Evolutionary conservation across 805 yeast genomes (phyloP).

Genomic region (Debaryomyces hansenii): DNA sequence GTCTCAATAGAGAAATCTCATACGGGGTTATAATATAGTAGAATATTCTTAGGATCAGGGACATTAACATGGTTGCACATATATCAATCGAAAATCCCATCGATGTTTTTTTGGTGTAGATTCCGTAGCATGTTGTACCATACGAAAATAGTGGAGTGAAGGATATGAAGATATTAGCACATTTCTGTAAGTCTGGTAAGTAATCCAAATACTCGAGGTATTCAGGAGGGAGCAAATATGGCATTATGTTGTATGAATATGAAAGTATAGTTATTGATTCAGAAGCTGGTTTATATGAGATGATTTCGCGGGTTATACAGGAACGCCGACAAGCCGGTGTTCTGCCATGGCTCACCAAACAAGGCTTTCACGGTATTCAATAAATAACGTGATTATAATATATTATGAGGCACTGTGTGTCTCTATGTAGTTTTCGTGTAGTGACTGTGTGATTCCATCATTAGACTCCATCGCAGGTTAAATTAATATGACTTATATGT

Average conservation of each 20-base stretch:
- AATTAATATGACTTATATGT: too few species aligned
- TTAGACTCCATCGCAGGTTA: too few species aligned
- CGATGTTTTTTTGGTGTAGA: constrained; percentile 61
- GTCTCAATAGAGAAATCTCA: constrained; percentile 75
- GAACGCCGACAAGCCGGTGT: too few species aligned
- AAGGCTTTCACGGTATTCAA: too few species aligned
- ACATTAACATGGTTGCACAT: constrained; percentile 85
- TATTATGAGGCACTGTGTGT: too few species aligned
- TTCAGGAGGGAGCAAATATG: constrained; percentile 2
- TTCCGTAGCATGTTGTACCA: constrained; percentile 76
- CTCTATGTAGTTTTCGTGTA: too few species aligned
- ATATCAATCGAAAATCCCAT: constrained; percentile 89
- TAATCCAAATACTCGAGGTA: constrained; percentile 8
- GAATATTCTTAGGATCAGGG: constrained; percentile 69
- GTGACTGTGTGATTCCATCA: too few species aligned
- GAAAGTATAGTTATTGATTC: neutral
- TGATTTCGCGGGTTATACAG: too few species aligned
- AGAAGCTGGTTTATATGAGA: neutral
- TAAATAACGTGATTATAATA: too few species aligned
- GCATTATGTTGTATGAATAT: neutral
- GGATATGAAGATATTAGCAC: constrained; percentile 66
- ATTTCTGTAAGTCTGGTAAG: constrained; percentile 35
- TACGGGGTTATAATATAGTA: constrained; percentile 81
- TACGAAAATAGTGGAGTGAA: constrained; percentile 86
- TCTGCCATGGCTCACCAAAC: too few species aligned